Evolutionary conservation across 129 eudicot species (phyloP).

Genomic region (Scalesia atractyloides): DNA sequence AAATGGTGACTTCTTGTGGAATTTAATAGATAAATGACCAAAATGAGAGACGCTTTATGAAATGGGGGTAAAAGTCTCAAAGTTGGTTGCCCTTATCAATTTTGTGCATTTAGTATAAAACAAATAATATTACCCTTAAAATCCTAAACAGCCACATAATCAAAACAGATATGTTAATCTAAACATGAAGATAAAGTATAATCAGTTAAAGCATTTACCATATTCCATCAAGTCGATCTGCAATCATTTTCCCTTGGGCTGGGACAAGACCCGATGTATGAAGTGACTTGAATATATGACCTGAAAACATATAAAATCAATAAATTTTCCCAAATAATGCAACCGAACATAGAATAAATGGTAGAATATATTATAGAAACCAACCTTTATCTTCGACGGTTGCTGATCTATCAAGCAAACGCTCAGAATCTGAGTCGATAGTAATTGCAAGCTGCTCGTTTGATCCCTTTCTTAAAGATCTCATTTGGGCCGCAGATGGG

Average conservation of each 20-base stretch:
- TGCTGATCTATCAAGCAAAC: constrained; percentile 61
- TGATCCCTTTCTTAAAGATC: constrained; percentile 83
- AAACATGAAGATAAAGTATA: neutral
- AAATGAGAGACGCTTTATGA: neutral
- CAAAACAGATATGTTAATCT: neutral
- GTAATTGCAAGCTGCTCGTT: constrained; percentile 79
- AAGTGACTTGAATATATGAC: constrained; percentile 86
- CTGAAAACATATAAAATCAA: constrained; percentile 46
- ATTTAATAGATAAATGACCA: neutral
- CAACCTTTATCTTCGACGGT: constrained; percentile 84
- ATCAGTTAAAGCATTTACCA: constrained; percentile 54
- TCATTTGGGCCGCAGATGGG: constrained; percentile 76
- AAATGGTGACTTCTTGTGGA: neutral
- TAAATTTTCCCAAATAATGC: neutral
- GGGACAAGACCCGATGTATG: constrained; percentile 85
- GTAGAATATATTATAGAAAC: constrained; percentile 4
- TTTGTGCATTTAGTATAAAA: neutral
- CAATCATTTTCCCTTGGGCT: constrained; percentile 81
- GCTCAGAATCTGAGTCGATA: constrained; percentile 76
- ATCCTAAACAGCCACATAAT: neutral
- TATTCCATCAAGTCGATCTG: constrained; percentile 92
- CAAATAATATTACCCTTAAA: neutral
- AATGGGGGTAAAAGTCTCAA: neutral
- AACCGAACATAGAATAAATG: constrained; percentile 1
- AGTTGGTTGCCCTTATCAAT: neutral